Evolutionary conservation across 1,139 yeast species (phyloP), one percentile per base, ranked within the genome.

Genomic region (Tardiomyces depauwii): DNA sequence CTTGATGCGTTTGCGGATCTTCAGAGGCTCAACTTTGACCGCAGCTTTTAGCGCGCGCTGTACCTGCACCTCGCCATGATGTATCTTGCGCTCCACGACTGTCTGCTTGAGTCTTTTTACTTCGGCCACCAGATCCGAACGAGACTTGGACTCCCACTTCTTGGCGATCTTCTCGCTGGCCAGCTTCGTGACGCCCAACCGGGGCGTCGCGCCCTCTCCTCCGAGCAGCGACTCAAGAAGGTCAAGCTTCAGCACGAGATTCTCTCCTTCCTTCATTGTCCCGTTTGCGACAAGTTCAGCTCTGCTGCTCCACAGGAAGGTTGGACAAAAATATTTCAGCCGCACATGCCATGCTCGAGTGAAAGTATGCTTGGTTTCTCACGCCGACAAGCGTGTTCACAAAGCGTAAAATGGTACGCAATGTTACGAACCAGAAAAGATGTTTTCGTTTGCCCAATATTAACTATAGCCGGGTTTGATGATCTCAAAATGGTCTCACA

Each of bases 181-280:
- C 39, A 55, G 54, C 44, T 64, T 58, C 9, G 69, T 59, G 18
- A 57, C 52, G 13, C 42, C 49, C 28, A 65, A 51, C 40, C 65
- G 53, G 11, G 64, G 51, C 14, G 51, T 55, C 19, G 56, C 44
- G 13, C 49, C 50, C n/a, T 48, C 55, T 18, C 52, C 45, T n/a
- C 52, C 53, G n/a, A 58, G 52, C 52, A 55, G 59, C 7, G 67
- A 58, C 51, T 67, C 66, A 3, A 67, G 56, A 40, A 65, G 44
- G 50, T 67, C 71, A 42, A 67, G 56, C 51, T 65, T 58, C 60
- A 66, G 66, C 18, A 59, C 47, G 46, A 65, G 53, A 47, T 67
- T 67, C 45, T 63, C 36, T 30, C 63, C 46, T 59, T 61, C 52
- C 54, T 56, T 19, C 41, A 16, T 19, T 9, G 18, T 21, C n/a